phyloP scores from a whole-genome alignment of 1,284 basidiomycete species.

The Thelephora terrestris region DNA sequence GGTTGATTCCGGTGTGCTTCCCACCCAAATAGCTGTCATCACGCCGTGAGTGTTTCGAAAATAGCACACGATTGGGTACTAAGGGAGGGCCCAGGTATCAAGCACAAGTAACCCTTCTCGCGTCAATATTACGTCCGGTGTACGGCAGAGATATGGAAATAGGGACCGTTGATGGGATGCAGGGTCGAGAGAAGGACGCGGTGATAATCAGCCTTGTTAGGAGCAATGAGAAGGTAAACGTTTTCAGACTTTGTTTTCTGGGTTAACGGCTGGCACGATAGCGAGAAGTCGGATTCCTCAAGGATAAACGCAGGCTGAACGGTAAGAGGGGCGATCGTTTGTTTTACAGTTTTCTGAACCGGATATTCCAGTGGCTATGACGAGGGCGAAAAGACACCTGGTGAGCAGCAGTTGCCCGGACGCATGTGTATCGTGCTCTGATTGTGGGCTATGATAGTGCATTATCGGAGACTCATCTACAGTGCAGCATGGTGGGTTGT shows the following conservation, averaged over 20 bases:
- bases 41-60: conserved; percentile 54
- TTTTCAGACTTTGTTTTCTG: not conserved
- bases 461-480: conserved; percentile 88
- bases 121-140: conserved; percentile 56
- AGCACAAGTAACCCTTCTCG: conserved; percentile 79
- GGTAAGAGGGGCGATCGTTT: conserved; percentile 32
- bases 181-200: conserved; percentile 87
- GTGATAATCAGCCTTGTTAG: conserved; percentile 84
- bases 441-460: conserved; percentile 40
- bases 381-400: conserved; percentile 81
- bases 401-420: conserved; percentile 32
- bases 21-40: conserved; percentile 80
- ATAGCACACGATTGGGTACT: not conserved
- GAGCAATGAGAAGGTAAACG: conserved; percentile 66
- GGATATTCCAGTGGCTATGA: conserved; percentile 73
- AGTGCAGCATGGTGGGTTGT: conserved; percentile 71
- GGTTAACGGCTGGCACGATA: conserved; percentile 18
- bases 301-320: conserved; percentile 84
- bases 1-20: conserved; percentile 60
- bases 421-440: not conserved
- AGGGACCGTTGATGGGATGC: conserved; percentile 89
- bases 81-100: conserved; percentile 48
- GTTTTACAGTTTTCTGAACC: conserved; percentile 1
- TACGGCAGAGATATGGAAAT: conserved; percentile 74
- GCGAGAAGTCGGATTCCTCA: conserved; percentile 87